phyloP scores from a whole-genome alignment of 805 yeast genomes.

The Ogataea chonburiensis region DNA sequence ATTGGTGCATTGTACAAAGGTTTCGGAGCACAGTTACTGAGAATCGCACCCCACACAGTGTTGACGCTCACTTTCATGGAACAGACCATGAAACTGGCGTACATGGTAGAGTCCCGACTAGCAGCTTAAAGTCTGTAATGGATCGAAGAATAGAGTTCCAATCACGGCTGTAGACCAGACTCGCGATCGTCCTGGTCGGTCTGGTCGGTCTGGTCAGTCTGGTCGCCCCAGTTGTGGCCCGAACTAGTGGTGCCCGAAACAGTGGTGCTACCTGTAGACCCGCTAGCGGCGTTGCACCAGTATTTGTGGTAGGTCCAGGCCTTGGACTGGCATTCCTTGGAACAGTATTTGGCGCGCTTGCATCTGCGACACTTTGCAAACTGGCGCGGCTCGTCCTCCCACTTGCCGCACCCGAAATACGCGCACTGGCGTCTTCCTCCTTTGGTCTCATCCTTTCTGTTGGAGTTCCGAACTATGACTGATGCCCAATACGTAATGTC shows the following conservation, averaged over 20 bases:
- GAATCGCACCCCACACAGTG: slow-evolving; percentile 95
- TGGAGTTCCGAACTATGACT: slow-evolving; percentile 94
- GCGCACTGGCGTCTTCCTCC: slow-evolving; percentile 97
- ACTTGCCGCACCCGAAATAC: slow-evolving; percentile 84
- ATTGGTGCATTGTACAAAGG: slow-evolving; percentile 87
- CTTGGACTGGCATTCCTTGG: slow-evolving; percentile 83
- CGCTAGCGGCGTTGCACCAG: slow-evolving; percentile 67
- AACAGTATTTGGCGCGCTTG: slow-evolving; percentile 91
- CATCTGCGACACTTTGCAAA: slow-evolving; percentile 95
- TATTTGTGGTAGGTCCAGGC: slow-evolving; percentile 94
- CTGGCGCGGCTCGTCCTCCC: slow-evolving; percentile 90
- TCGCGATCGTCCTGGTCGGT: slow-evolving; percentile 6
- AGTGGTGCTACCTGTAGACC: slow-evolving; percentile 13
- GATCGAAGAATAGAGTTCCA: slow-evolving; percentile 4
- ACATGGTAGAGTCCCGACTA: slow-evolving; percentile 39
- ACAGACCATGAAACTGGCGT: slow-evolving; percentile 73
- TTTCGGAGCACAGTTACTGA: slow-evolving; percentile 84
- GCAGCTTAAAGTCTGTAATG: slow-evolving; percentile 9
- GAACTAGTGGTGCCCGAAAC: slow-evolving; percentile 10
- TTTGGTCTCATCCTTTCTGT: slow-evolving; percentile 80
- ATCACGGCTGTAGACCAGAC: slow-evolving; percentile 1
- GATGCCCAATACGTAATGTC: slow-evolving; percentile 97
- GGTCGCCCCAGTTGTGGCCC: slow-evolving; percentile 4
- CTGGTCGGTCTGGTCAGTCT: slow-evolving; percentile 5
- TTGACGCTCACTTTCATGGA: slow-evolving; percentile 92